phyloP scores from a whole-genome alignment of 140 eudicot genomes.

The Stevia rebaudiana region DNA sequence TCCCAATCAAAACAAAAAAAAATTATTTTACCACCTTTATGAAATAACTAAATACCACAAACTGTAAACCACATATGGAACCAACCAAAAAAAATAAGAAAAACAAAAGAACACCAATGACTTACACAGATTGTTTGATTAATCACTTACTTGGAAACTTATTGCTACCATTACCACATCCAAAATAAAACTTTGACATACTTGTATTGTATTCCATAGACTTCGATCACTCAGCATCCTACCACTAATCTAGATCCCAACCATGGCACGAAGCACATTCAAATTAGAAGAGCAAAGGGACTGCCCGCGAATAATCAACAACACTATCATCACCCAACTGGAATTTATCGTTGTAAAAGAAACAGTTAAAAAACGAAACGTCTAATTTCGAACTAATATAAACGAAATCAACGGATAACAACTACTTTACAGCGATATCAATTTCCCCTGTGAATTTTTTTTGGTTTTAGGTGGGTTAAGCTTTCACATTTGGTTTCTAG shows the following conservation, averaged over 20 bases:
- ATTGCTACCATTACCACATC: conserved; percentile 75
- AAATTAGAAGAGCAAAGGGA: conserved; percentile 16
- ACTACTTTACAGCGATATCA: neutral
- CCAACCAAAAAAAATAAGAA: too few species aligned
- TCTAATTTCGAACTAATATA: neutral
- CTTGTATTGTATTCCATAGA: conserved; percentile 59
- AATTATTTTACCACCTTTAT: too few species aligned
- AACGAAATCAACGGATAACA: neutral
- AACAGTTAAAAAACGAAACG: neutral
- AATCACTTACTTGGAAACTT: conserved; percentile 64
- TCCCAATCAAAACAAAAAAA: too few species aligned
- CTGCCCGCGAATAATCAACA: conserved; percentile 15
- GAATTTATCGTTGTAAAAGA: neutral
- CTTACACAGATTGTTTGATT: neutral
- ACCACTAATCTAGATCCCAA: conserved; percentile 56
- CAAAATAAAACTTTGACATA: conserved; percentile 50
- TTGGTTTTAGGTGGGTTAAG: too few species aligned
- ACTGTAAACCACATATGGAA: too few species aligned
- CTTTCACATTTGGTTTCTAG: too few species aligned
- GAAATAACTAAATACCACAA: too few species aligned
- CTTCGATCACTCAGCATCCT: conserved; percentile 38
- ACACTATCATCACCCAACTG: conserved; percentile 25
- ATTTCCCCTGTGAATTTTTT: neutral
- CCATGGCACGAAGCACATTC: conserved; percentile 23
- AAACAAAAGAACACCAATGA: neutral